Base-by-base conservation (phyloP, 2,329 filamentous ascomycete genomes). In the Curvularia lunata region DNA sequence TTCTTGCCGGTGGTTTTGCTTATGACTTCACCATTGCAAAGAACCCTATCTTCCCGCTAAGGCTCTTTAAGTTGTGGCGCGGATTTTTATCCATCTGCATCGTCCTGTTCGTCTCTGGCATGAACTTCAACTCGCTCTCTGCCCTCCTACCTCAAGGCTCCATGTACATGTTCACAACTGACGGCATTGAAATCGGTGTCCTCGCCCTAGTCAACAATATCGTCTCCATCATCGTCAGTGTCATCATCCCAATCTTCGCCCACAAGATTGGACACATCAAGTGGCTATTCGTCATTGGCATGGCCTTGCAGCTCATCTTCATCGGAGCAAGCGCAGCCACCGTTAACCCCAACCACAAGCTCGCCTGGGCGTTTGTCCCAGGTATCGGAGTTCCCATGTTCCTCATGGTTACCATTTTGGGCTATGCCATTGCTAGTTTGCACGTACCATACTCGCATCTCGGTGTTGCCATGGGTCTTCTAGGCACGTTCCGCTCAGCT, bases 11-110 rank as follows among this genome's bases (percentile, higher is more conserved):
- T 41, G 38, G 38, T 41, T 41, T 41, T 21, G 38, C 38, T 41
- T 41, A 41, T 41, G 38, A 41, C 38, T 41, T 41, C 38, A 41
- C 38, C 38, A 21, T 41, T 41, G 38, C 38, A 41, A 41, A 41
- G 38, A 41, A 41, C 18, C 38, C 38, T 6, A 41, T 41, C 18
- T 41, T 41, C 18, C 38, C 38, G 38, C 38, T 41, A 41, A 41
- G 38, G 38, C 38, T 41, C 18, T 41, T 41, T 12, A 41, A 41
- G 38, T 41, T 41, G 38, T 41, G 38, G 38, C 38, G 38, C 18
- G 38, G 38, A 41, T 41, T 41, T 41, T 7, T 41, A 8, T 41
- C n/a, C 38, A 41, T 41, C 38, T 41, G 38, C 38, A 12, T 41
- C 10, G 38, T 21, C 38, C 38, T 41, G 38, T 41, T 41, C 38